Evolutionary conservation across 2,329 filamentous ascomycete species (phyloP), one percentile per base, ranked within the genome.

Genomic region (Pezicula rhizophila): DNA sequence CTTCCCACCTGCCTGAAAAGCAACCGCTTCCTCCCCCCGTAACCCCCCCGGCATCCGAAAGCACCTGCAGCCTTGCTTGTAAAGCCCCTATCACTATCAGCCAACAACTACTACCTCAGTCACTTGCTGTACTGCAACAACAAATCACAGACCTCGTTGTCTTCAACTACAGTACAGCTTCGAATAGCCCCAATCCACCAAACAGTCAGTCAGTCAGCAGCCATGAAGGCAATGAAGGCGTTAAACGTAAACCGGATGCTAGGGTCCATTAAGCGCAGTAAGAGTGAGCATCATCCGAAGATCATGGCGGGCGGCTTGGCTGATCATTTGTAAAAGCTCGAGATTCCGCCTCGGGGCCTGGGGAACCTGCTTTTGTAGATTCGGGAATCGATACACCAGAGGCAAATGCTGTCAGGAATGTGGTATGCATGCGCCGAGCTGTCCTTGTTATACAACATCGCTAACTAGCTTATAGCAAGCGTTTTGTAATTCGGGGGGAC

Each of bases 401-500:
- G 68, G 79, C 75, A 51, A 83, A 79, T 60, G 85, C 80, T 40
- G 68, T 74, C 45, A 77, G 79, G 58, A 84, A 75, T 63, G 82
- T 89, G 68, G 84, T 87, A 78, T 65, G 79, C 69, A 18, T 8
- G 15, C 20, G 38, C 38, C 34, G 35, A 38, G 35, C 17, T 37
- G 33, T 10, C 38, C 17, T 10, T 48, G 34, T 8, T 18, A 20
- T 18, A 51, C 47, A 31, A 23, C 28, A 38, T 37, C n/a, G 37
- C 38, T 48, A 41, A 48, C 46, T 18, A 53, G 48, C 37, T 33
- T 35, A 34, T 50, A 91, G 87, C 86, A 77, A 74, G 76, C 81
- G 40, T 95, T 95, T 66, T 95, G 89, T 74, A 85, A 92, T 69
- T 85, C 86, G 44, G 82, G 80, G 54, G 76, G 78, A 46, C 72